phyloP scores from a whole-genome alignment of 768 basidiomycete species.

The Mrakia gelida region DNA sequence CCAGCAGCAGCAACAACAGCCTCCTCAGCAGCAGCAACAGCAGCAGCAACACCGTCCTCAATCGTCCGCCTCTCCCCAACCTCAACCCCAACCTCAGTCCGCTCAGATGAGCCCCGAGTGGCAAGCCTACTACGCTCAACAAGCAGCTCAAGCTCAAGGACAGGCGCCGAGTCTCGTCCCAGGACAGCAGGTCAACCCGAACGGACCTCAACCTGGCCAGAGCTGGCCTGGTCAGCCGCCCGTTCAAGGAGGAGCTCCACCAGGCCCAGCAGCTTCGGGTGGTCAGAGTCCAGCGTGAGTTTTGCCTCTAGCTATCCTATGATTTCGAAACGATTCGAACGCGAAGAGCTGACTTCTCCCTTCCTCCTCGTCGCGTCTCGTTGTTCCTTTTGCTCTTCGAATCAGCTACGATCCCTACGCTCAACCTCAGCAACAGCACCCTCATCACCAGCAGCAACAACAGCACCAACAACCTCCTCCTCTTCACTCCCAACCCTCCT shows the following conservation, averaged over 20 bases:
- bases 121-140: conserved; percentile 31
- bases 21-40: background rate
- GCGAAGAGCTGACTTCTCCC: background rate
- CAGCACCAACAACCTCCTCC: background rate
- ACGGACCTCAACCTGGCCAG: background rate
- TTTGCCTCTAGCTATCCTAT: too few relatives aligned
- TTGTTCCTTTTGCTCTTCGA: background rate
- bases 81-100: background rate
- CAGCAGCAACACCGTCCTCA: background rate
- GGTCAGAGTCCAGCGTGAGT: background rate
- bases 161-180: conserved; percentile 15
- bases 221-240: conserved; percentile 4
- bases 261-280: background rate
- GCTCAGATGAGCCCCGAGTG: conserved; percentile 21
- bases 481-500: background rate
- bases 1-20: conserved; percentile 10
- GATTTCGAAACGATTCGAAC: background rate
- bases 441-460: background rate
- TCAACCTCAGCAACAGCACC: too few relatives aligned
- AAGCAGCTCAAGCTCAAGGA: conserved; percentile 25
- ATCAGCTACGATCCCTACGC: background rate
- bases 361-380: background rate
- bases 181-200: conserved; percentile 4
- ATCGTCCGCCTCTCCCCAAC: background rate
- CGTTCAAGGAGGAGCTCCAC: background rate